Base-by-base conservation (phyloP, 306 rosid species). In the Pachyrhizus erosus region DNA sequence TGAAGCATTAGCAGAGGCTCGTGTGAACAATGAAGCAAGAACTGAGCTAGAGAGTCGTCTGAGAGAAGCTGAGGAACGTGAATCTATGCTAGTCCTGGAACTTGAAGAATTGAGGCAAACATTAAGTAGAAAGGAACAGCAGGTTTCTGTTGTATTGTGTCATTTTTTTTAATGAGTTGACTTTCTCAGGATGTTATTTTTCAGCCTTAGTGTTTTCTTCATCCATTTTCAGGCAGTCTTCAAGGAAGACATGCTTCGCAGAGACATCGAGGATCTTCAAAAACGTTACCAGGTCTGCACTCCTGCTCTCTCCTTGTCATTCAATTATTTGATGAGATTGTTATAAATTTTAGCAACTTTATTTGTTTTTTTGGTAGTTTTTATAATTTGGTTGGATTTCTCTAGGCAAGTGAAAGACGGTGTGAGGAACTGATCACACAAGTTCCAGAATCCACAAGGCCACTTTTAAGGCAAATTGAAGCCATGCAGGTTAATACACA, bases 401-500 rank as follows among this genome's bases (percentile, higher is more conserved):
- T 77, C 65, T 78, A 96, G 99, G 98, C 97, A 79, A 96, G 99
- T 88, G 99, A 96, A 87, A 92, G 99, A 39, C 94, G 99, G 24
- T 92, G 98, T 80, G 99, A 96, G 85, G 99, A 96, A 79, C 80
- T 96, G 90, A 87, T 96, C 70, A 93, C 97, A 0, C 99, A 96
- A 90, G 98, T 96, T 81, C 99, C 99, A 26, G 99, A 96, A 73
- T 94, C 99, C 73, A 96, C 99, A 20, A 92, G 99, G 87, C 99
- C 99, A 0, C 98, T 96, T 83, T 86, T 96, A 75, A 90, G 99
- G 86, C 99, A 96, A 88, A 96, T 96, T 72, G 99, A 96, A 86
- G 99, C 97, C 82, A 96, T 96, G 97, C 98, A 96, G 98, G 99
- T 92, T 69, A 75, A 46, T 80, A 45, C 49, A 52, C 80, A 57